Evolutionary conservation across 2,329 filamentous ascomycete genomes (phyloP).

Genomic region (Drechslerella coelobrocha): DNA sequence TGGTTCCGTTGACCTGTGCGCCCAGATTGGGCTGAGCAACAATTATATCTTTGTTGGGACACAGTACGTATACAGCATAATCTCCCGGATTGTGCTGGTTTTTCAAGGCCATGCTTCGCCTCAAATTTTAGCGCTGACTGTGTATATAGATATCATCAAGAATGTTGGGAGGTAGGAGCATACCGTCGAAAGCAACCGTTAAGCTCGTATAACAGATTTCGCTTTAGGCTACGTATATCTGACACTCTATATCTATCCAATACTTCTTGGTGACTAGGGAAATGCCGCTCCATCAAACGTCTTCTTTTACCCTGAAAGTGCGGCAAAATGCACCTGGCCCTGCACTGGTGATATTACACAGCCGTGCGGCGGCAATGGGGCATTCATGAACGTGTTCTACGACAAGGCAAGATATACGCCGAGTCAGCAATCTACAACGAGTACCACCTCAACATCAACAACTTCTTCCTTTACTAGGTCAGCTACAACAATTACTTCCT

Average conservation of each 20-base stretch:
- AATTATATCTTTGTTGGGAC: conserved; percentile 58
- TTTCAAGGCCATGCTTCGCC: neutral
- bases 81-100: neutral
- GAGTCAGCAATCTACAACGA: neutral
- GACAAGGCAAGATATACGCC: conserved; percentile 31
- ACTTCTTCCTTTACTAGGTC: conserved; percentile 18
- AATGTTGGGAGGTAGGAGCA: conserved; percentile 34
- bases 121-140: too few relatives aligned
- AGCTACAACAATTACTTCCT: conserved; percentile 22
- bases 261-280: conserved; percentile 56
- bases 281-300: conserved; percentile 51
- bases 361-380: conserved; percentile 56
- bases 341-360: conserved; percentile 56
- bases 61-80: conserved; percentile 50
- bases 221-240: too few relatives aligned
- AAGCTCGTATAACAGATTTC: too few relatives aligned
- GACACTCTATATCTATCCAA: conserved; percentile 55
- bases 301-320: conserved; percentile 48
- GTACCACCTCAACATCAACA: conserved; percentile 39
- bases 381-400: conserved; percentile 55
- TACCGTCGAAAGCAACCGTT: too few relatives aligned
- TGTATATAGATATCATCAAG: conserved; percentile 50
- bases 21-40: conserved; percentile 54
- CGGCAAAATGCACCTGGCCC: conserved; percentile 55
- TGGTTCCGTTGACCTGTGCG: conserved; percentile 57